Percentiles rank a stretch among this genome's conserved stretches.
Evolutionary conservation across 1,284 basidiomycete genomes (phyloP).

Genomic region (Anthracocystis panici-leucophaei): DNA sequence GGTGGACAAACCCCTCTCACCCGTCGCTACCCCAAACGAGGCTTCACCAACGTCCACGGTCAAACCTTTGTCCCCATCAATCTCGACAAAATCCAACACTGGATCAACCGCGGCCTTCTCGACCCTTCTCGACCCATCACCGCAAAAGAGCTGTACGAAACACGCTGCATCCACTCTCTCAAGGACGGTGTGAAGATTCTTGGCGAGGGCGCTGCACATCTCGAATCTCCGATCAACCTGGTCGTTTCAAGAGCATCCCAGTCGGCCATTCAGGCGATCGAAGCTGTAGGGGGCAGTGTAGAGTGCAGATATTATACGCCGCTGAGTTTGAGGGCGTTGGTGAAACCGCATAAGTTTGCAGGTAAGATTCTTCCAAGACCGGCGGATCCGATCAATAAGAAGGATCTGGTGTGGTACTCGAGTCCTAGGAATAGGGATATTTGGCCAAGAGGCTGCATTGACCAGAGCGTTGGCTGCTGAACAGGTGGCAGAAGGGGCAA

Average conservation of each 20-base stretch:
- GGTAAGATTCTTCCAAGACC: slow-evolving; percentile 55
- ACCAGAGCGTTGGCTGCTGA: slow-evolving; percentile 23
- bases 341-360: slow-evolving; percentile 73
- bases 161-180: slow-evolving; percentile 87
- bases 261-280: slow-evolving; percentile 85
- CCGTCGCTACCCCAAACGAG: slow-evolving; percentile 91
- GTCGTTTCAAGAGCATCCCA: slow-evolving; percentile 86
- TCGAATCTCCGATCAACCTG: slow-evolving; percentile 83
- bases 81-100: slow-evolving; percentile 86
- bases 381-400: slow-evolving; percentile 61
- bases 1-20: slow-evolving; percentile 95
- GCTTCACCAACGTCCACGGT: slow-evolving; percentile 82
- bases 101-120: slow-evolving; percentile 87
- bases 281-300: slow-evolving; percentile 83
- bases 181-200: slow-evolving; percentile 92
- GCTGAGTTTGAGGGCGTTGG: slow-evolving; percentile 82
- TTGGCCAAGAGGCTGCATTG: slow-evolving; percentile 49
- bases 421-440: slow-evolving; percentile 56
- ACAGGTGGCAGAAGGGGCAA: neutral
- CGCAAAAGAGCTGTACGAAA: slow-evolving; percentile 83
- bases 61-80: slow-evolving; percentile 85
- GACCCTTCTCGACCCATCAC: slow-evolving; percentile 86
- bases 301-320: slow-evolving; percentile 93
- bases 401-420: slow-evolving; percentile 63
- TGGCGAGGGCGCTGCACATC: slow-evolving; percentile 79